Conservation (phyloP, 768 basidiomycete genomes). For the Mycena polygramma region DNA sequence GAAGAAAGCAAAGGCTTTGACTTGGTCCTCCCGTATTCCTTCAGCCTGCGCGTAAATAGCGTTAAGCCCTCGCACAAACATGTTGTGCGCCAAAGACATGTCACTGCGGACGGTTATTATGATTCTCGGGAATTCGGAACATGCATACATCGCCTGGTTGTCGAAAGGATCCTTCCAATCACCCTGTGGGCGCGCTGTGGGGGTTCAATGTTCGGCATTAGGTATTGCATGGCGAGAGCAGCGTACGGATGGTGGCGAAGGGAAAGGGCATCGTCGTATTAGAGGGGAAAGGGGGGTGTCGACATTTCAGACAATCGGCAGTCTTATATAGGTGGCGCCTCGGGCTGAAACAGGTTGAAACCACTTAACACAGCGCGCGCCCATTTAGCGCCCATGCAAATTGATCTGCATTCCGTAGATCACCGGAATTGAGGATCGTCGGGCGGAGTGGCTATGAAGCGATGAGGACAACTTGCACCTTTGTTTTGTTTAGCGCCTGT, state of each 20-base stretch:
- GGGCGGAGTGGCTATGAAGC: too few species aligned
- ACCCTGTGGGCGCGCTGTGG: constrained; percentile 40
- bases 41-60: constrained; percentile 44
- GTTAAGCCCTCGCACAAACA: constrained; percentile 47
- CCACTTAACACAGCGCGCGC: too few species aligned
- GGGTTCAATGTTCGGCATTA: background rate
- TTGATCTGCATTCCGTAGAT: too few species aligned
- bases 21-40: constrained; percentile 39
- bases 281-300: too few species aligned
- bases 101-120: constrained; percentile 36
- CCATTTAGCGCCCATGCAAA: too few species aligned
- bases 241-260: background rate
- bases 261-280: constrained; percentile 3
- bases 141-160: constrained; percentile 43
- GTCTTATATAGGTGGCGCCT: too few species aligned
- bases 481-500: too few species aligned
- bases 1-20: constrained; percentile 45
- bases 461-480: too few species aligned
- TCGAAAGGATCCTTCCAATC: constrained; percentile 46
- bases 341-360: too few species aligned
- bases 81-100: constrained; percentile 48
- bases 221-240: background rate
- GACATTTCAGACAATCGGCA: background rate
- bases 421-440: too few species aligned
- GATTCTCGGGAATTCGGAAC: background rate